Conservation (phyloP, 2,329 filamentous ascomycete species). For the Curvularia sp. region DNA sequence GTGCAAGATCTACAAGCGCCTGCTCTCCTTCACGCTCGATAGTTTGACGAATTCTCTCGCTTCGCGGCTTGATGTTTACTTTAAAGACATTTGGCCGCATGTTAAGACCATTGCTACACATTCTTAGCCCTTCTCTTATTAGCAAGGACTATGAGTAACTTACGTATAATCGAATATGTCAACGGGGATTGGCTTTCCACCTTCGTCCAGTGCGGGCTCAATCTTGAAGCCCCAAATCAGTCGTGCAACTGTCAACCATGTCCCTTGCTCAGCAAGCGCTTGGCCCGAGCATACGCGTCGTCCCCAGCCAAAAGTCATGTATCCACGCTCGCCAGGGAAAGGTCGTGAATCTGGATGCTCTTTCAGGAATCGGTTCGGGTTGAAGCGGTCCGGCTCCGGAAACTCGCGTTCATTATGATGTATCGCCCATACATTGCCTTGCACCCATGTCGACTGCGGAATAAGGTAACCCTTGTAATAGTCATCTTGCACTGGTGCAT, state of each 20-base stretch:
- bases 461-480: slow-evolving; percentile 51
- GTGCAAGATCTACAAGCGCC: slow-evolving; percentile 60
- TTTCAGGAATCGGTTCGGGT: slow-evolving; percentile 43
- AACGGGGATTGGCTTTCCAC: slow-evolving; percentile 59
- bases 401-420: slow-evolving; percentile 51
- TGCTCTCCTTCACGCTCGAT: slow-evolving; percentile 62
- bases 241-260: slow-evolving; percentile 65
- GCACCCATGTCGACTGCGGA: slow-evolving; percentile 51
- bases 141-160: slow-evolving; percentile 23
- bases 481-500: slow-evolving; percentile 46
- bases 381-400: slow-evolving; percentile 50
- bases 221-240: slow-evolving; percentile 66
- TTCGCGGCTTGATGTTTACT: slow-evolving; percentile 62
- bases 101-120: slow-evolving; percentile 62
- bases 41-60: slow-evolving; percentile 57
- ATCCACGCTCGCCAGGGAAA: slow-evolving; percentile 57
- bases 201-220: slow-evolving; percentile 50
- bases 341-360: slow-evolving; percentile 36
- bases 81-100: slow-evolving; percentile 65
- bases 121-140: slow-evolving; percentile 10
- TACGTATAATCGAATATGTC: slow-evolving; percentile 66
- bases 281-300: slow-evolving; percentile 66
- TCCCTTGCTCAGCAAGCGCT: slow-evolving; percentile 66
- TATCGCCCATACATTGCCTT: slow-evolving; percentile 54
- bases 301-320: slow-evolving; percentile 64